These are phyloP conservation scores for Nakazawaea ernobii DNA, from an alignment of 805 yeast species.

Conservation along the genomic window DNA sequence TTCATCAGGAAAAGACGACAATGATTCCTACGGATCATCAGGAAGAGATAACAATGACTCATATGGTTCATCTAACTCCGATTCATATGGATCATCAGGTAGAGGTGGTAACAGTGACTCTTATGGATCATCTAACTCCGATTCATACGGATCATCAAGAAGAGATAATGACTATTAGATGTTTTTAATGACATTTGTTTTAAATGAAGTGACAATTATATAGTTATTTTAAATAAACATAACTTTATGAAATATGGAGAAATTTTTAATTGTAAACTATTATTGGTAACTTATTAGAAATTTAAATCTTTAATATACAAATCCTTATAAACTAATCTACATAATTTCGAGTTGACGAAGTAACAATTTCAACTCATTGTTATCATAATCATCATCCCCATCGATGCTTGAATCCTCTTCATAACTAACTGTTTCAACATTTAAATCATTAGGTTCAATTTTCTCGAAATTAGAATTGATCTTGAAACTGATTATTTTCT, in stretches of 20 bases:
- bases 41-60: conserved; percentile 18
- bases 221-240: no score
- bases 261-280: no score
- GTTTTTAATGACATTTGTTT: no score
- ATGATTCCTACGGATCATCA: conserved; percentile 17
- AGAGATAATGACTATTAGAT: no score
- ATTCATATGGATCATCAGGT: not conserved
- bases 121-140: conserved; percentile 26
- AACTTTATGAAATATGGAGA: no score
- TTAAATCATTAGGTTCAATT: no score
- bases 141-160: no score
- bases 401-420: not conserved
- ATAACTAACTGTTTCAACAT: no score
- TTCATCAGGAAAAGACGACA: conserved; percentile 15
- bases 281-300: no score
- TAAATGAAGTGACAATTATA: no score
- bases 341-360: not conserved
- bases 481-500: not conserved
- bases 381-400: not conserved
- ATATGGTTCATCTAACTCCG: not conserved
- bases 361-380: not conserved
- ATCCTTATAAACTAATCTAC: not conserved
- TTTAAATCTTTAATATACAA: not conserved
- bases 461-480: not conserved
- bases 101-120: conserved; percentile 18